Evolutionary conservation across 306 rosid genomes (phyloP).

Genomic region (Cicer arietinum): DNA sequence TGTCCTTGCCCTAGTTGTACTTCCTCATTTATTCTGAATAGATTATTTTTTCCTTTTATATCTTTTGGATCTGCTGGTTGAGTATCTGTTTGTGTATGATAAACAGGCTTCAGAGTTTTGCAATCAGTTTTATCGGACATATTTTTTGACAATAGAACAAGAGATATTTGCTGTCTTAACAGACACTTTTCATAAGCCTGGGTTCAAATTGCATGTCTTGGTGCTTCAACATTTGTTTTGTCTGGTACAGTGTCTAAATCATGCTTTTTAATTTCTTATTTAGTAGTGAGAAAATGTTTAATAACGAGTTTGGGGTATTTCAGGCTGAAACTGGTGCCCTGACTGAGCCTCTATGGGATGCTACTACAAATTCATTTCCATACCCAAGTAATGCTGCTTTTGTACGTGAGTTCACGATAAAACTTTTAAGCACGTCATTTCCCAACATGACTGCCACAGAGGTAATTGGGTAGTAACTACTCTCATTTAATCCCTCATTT

Average conservation of each 20-base stretch:
- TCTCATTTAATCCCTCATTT: not conserved
- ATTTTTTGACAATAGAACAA: slow-evolving; percentile 84
- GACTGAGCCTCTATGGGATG: slow-evolving; percentile 95
- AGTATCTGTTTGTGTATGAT: slow-evolving; percentile 27
- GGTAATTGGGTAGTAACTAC: slow-evolving; percentile 53
- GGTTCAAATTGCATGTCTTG: slow-evolving; percentile 94
- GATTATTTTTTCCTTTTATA: not conserved
- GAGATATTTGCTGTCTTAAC: slow-evolving; percentile 96
- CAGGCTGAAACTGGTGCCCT: slow-evolving; percentile 80
- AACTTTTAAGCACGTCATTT: slow-evolving; percentile 87
- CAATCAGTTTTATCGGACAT: slow-evolving; percentile 81
- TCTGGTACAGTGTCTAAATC: slow-evolving; percentile 60
- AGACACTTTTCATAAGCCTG: slow-evolving; percentile 96
- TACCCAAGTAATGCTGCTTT: slow-evolving; percentile 78
- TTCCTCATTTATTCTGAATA: not conserved
- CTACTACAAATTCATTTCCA: slow-evolving; percentile 63
- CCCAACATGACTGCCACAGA: slow-evolving; percentile 93
- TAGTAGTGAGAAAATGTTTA: slow-evolving; percentile 16
- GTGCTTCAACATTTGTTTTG: slow-evolving; percentile 95
- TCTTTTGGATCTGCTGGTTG: not conserved
- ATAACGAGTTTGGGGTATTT: slow-evolving; percentile 25
- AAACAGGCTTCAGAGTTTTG: slow-evolving; percentile 85
- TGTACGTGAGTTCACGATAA: slow-evolving; percentile 87
- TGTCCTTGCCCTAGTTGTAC: not conserved
- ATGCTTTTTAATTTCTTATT: not conserved